phyloP scores from a whole-genome alignment of 1,284 basidiomycete genomes.

The Rhodotorula sp. region DNA sequence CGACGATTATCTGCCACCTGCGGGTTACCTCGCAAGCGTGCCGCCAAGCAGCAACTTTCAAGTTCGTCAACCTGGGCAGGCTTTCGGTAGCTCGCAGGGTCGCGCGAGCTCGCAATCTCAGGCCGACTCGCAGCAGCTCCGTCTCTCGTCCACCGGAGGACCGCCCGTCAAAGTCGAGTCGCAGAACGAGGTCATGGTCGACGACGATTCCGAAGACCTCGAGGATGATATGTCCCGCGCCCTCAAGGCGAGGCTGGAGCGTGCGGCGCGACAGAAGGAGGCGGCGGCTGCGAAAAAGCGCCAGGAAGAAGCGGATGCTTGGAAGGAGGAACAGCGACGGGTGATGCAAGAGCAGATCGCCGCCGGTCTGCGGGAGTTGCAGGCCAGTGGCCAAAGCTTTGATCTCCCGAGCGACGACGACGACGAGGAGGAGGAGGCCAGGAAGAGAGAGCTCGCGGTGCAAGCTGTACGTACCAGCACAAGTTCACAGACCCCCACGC shows the following conservation, averaged over 20 bases:
- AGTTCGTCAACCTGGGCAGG: neutral
- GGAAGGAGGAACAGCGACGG: neutral
- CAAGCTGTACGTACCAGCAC: neutral
- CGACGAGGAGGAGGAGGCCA: too few relatives aligned
- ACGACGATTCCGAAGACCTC: neutral
- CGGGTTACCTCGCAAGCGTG: neutral
- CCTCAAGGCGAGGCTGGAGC: too few relatives aligned
- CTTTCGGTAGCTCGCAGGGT: neutral
- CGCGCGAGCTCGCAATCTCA: neutral
- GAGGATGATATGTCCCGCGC: neutral
- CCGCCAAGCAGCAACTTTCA: neutral
- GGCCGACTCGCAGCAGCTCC: neutral
- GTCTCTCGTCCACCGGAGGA: conserved; percentile 5
- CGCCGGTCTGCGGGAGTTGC: neutral
- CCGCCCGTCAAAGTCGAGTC: conserved; percentile 7
- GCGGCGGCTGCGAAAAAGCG: neutral
- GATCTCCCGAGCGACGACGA: too few relatives aligned
- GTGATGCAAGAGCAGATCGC: neutral
- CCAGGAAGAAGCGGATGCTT: too few relatives aligned
- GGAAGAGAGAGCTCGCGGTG: too few relatives aligned
- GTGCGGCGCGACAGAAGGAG: neutral
- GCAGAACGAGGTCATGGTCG: neutral
- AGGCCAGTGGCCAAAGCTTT: neutral
- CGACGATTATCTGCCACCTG: too few relatives aligned
- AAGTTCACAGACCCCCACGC: too few relatives aligned